Evolutionary conservation across 2,329 filamentous ascomycete genomes (phyloP), one percentile per base, ranked within the genome.

Genomic region (Acarospora socialis): DNA sequence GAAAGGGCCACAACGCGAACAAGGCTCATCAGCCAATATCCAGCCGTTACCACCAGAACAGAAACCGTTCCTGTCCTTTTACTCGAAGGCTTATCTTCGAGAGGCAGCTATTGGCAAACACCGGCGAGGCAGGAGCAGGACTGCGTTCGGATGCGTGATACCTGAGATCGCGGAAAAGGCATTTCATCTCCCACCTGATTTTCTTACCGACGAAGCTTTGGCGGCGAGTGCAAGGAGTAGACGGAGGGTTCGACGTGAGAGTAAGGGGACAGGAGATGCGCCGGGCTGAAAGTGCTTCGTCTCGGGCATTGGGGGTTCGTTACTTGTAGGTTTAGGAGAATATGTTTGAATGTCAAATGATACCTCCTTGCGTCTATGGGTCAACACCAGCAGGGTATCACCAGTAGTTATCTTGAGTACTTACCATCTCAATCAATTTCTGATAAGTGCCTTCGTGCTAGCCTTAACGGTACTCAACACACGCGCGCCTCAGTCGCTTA

Each of bases 11-110:
- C 50, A 50, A 22, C 31, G 38, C 32, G 40, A 42, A 32, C 33
- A 40, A 22, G n/a, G 14, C 20, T 23, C n/a, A 28, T n/a, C 15
- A 25, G 8, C 16, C 25, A 17, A 21, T 48, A 45, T 27, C 15
- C 46, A 21, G 36, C 29, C 38, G 28, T 37, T 43, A 20, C 46
- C 51, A 33, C 45, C 53, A 34, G 49, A 60, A 19, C 52, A 61
- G 10, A 69, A 65, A 36, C 77, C 81, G 21, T 84, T 94, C 49
- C 78, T 64, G n/a, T 92, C 82, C 0, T 94, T 94, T 59, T 95
- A 84, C 51, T 55, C 67, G 12, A 84, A 90, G 56, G 73, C 69
- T 15, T 76, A 92, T 48, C 68, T 87, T 38, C 77, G 87, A 16
- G 81, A 84, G 14, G 72, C 75, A 5, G 83, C 86, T 7, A 56